Evolutionary conservation across 2,329 filamentous ascomycete species (phyloP).

Genomic region (Penicillium sp.): DNA sequence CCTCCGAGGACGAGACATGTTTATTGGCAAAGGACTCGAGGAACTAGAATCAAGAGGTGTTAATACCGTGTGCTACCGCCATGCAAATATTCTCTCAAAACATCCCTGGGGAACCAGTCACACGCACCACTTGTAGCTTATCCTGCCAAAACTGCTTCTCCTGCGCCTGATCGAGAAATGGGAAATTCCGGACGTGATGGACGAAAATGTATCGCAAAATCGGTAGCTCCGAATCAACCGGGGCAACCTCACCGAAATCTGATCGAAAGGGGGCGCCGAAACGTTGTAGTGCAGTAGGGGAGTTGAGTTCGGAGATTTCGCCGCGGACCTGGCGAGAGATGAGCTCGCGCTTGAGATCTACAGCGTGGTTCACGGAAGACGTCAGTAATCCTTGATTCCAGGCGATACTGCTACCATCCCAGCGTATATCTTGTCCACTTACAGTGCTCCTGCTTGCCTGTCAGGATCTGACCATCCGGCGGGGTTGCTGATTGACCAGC

Average conservation of each 20-base stretch:
- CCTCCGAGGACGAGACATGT: conserved; percentile 95
- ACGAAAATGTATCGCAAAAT: conserved; percentile 97
- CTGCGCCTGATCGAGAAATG: conserved; percentile 92
- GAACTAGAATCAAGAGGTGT: conserved; percentile 64
- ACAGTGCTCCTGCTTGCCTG: conserved; percentile 99
- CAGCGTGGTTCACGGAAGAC: conserved; percentile 14
- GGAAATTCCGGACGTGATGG: conserved; percentile 96
- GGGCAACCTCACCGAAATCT: conserved; percentile 88
- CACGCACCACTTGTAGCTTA: conserved; percentile 86
- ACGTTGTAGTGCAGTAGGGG: conserved; percentile 88
- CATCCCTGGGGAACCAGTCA: neutral
- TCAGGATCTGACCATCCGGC: conserved; percentile 69
- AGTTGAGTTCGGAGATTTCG: conserved; percentile 92
- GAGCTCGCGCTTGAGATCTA: conserved; percentile 95
- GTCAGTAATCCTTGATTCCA: conserved; percentile 2
- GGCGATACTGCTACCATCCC: neutral
- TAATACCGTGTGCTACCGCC: conserved; percentile 13
- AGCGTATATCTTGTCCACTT: conserved; percentile 38
- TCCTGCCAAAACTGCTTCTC: conserved; percentile 99
- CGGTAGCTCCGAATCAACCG: conserved; percentile 90
- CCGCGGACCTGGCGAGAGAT: conserved; percentile 85
- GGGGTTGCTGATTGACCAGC: conserved; percentile 40
- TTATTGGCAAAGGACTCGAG: conserved; percentile 97
- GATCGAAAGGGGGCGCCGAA: conserved; percentile 97
- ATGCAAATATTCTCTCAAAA: neutral